phyloP scores from a whole-genome alignment of 1,284 basidiomycete genomes.

The Neolentinus lepideus region DNA sequence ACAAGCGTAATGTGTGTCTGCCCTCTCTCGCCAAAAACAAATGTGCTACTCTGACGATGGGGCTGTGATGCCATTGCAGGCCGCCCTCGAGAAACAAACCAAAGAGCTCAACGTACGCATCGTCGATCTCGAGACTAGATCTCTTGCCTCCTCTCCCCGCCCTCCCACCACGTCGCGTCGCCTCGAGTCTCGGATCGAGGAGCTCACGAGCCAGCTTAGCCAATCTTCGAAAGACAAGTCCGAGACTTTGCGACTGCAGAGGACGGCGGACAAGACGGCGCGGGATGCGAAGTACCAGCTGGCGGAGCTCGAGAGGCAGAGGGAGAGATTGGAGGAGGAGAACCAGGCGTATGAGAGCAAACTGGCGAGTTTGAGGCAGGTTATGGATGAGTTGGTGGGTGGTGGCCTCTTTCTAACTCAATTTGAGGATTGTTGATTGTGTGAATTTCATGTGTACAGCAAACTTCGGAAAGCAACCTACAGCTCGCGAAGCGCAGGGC shows the following conservation, averaged over 20 bases:
- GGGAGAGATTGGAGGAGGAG: constrained; percentile 57
- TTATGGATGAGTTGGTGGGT: constrained; percentile 54
- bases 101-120: constrained; percentile 78
- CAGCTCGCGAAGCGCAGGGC: constrained; percentile 68
- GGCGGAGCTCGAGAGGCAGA: constrained; percentile 54
- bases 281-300: constrained; percentile 49
- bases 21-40: constrained; percentile 2
- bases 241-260: constrained; percentile 38
- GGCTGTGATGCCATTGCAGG: constrained; percentile 32
- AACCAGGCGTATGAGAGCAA: constrained; percentile 50
- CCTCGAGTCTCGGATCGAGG: constrained; percentile 63
- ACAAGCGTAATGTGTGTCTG: constrained; percentile 63
- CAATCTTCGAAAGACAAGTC: constrained; percentile 42
- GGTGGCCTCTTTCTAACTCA: background rate
- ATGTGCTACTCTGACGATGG: constrained; percentile 1
- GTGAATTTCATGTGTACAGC: constrained; percentile 32
- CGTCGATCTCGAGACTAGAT: constrained; percentile 75
- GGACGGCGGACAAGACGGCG: constrained; percentile 43
- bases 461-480: constrained; percentile 61
- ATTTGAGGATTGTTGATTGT: background rate
- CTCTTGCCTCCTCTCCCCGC: constrained; percentile 60
- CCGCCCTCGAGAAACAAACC: constrained; percentile 73
- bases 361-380: constrained; percentile 44
- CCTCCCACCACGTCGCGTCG: constrained; percentile 47
- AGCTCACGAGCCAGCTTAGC: constrained; percentile 56